Evolutionary conservation across 2,329 filamentous ascomycete genomes (phyloP).

Genomic region (Cercospora sp.): DNA sequence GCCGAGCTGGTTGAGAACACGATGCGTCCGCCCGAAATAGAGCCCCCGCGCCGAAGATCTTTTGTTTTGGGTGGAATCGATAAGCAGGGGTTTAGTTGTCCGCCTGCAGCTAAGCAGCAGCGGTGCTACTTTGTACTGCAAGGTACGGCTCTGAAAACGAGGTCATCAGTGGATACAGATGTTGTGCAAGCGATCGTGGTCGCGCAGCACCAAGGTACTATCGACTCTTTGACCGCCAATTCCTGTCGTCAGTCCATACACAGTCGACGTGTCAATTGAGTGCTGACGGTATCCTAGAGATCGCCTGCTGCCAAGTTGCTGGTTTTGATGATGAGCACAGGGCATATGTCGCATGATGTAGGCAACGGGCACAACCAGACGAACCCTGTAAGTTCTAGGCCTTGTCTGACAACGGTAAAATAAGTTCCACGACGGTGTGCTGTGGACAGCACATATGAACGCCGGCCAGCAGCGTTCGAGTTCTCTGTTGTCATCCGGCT

Average conservation of each 20-base stretch:
- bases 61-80: neutral
- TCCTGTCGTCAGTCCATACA: neutral
- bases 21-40: neutral
- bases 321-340: neutral
- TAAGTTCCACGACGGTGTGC: neutral
- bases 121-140: conserved; percentile 5
- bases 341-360: neutral
- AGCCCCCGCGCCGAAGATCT: conserved; percentile 1
- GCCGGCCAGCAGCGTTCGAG: neutral
- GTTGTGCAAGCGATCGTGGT: neutral
- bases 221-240: neutral
- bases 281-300: neutral
- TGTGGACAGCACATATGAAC: neutral
- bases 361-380: neutral
- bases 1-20: conserved; percentile 1
- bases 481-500: neutral
- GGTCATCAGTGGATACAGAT: neutral
- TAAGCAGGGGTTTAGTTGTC: neutral
- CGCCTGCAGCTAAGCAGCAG: neutral
- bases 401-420: neutral
- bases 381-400: neutral
- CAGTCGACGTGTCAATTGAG: neutral
- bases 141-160: neutral
- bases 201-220: neutral
- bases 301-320: neutral